Evolutionary conservation across 371 early-diverging fungal species (phyloP).

Genomic region (Umbelopsis sp.): DNA sequence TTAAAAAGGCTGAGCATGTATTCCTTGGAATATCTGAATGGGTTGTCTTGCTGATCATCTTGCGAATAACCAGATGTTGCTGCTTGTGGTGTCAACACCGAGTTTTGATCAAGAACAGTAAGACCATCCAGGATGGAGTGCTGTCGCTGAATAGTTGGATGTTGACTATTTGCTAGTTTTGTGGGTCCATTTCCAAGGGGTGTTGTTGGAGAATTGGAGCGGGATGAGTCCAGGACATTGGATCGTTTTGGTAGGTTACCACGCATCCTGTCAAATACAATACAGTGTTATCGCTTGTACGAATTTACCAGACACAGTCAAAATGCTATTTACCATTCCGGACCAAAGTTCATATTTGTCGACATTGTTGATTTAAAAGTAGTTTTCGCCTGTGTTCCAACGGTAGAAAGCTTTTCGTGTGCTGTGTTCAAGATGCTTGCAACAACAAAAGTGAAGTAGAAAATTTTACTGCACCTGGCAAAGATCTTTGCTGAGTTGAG

Average conservation of each 20-base stretch:
- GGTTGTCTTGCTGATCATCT: slow-evolving; percentile 34
- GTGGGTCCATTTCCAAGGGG: slow-evolving; percentile 1
- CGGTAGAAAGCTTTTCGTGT: slow-evolving; percentile 7
- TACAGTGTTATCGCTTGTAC: neutral
- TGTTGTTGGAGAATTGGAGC: slow-evolving; percentile 21
- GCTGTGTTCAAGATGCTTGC: slow-evolving; percentile 21
- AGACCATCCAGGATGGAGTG: slow-evolving; percentile 17
- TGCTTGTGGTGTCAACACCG: slow-evolving; percentile 6
- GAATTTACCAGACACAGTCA: neutral
- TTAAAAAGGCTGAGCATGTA: slow-evolving; percentile 78
- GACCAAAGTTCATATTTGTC: slow-evolving; percentile 85
- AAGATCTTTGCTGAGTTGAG: neutral
- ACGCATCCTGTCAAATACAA: slow-evolving; percentile 46
- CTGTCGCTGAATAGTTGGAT: slow-evolving; percentile 13
- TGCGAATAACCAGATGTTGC: slow-evolving; percentile 27
- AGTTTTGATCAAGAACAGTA: slow-evolving; percentile 21
- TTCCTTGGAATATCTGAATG: slow-evolving; percentile 80
- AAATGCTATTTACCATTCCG: slow-evolving; percentile 70
- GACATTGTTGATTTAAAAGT: slow-evolving; percentile 47
- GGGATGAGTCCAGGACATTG: slow-evolving; percentile 29
- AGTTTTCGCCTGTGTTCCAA: neutral
- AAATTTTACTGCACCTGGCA: slow-evolving; percentile 8
- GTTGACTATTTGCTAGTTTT: slow-evolving; percentile 1
- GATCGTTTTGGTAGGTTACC: slow-evolving; percentile 39
- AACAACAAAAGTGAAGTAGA: slow-evolving; percentile 19